Conservation (phyloP, 2,329 filamentous ascomycete species). For the Penicillium olsonii region DNA sequence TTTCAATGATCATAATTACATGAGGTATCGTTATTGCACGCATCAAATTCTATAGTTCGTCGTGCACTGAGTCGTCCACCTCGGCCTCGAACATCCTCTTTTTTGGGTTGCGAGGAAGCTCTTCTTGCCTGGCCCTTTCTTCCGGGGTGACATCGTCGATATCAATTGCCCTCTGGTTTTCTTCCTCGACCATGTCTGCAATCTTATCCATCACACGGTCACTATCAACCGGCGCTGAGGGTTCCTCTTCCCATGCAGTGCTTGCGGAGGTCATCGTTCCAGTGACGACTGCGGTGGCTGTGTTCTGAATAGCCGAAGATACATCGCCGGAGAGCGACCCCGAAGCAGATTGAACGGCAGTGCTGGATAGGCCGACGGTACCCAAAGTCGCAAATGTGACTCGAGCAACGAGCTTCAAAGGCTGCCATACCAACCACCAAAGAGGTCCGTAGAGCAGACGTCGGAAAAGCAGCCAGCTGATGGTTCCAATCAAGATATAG, state of each 20-base stretch:
- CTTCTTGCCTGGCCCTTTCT: slow-evolving; percentile 38
- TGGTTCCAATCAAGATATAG: slow-evolving; percentile 75
- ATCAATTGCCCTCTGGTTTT: slow-evolving; percentile 27
- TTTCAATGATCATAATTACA: slow-evolving; percentile 3
- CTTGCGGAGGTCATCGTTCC: slow-evolving; percentile 14
- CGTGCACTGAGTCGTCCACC: slow-evolving; percentile 32
- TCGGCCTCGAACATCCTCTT: slow-evolving; percentile 52
- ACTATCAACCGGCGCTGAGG: slow-evolving; percentile 23
- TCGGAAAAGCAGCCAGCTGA: slow-evolving; percentile 83
- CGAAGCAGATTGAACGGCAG: slow-evolving; percentile 27
- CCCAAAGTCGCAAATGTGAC: slow-evolving; percentile 58
- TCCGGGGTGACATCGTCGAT: slow-evolving; percentile 40
- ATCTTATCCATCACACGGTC: slow-evolving; percentile 46
- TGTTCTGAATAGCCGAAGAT: slow-evolving; percentile 23
- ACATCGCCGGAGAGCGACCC: slow-evolving; percentile 20
- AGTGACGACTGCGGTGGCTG: slow-evolving; percentile 20
- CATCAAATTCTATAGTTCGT: slow-evolving; percentile 37
- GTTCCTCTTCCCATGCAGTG: slow-evolving; percentile 22
- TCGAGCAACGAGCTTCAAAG: slow-evolving; percentile 68
- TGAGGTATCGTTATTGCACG: slow-evolving; percentile 16
- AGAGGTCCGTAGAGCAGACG: slow-evolving; percentile 83
- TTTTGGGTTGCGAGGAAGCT: slow-evolving; percentile 47
- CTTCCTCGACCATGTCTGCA: slow-evolving; percentile 40
- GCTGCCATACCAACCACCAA: slow-evolving; percentile 86
- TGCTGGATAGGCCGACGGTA: slow-evolving; percentile 47